These are phyloP conservation scores for Mortierella sp. DNA, from an alignment of 371 early-diverging fungal genomes.

Conservation along the genomic window DNA sequence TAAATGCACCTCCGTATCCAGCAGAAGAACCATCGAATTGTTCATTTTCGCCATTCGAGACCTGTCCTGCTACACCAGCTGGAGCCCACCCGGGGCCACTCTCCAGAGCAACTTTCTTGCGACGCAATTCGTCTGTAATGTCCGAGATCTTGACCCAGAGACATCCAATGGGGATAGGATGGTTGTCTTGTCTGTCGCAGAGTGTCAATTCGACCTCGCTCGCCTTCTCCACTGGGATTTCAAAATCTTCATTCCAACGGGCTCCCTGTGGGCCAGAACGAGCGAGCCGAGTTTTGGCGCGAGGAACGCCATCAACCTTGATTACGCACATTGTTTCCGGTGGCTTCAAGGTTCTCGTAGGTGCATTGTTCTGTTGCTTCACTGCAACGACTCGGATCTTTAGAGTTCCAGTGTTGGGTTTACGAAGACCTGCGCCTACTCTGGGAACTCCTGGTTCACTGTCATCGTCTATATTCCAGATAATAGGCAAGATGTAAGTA, in stretches of 20 bases:
- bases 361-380: conserved; percentile 75
- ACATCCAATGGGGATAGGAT: conserved; percentile 78
- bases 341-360: conserved; percentile 66
- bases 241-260: conserved; percentile 88
- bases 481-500: not conserved
- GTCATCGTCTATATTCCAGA: conserved; percentile 31
- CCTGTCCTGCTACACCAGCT: conserved; percentile 47
- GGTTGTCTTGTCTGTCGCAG: conserved; percentile 76
- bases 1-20: conserved; percentile 26
- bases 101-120: conserved; percentile 65
- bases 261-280: conserved; percentile 64
- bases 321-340: conserved; percentile 81
- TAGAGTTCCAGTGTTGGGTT: conserved; percentile 81
- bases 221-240: conserved; percentile 86
- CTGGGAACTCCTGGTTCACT: conserved; percentile 53
- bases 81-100: conserved; percentile 61
- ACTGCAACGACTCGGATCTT: conserved; percentile 76
- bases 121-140: conserved; percentile 81
- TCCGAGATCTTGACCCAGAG: conserved; percentile 87
- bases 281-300: conserved; percentile 79
- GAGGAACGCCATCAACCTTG: conserved; percentile 85
- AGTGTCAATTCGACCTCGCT: conserved; percentile 93
- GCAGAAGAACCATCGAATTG: conserved; percentile 20
- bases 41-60: conserved; percentile 26
- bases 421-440: conserved; percentile 74